A percentile compares a stretch with the other conserved stretches of the same genome.
phyloP scores from a whole-genome alignment of 2,329 filamentous ascomycete genomes.

The Colletotrichum sansevieriae region DNA sequence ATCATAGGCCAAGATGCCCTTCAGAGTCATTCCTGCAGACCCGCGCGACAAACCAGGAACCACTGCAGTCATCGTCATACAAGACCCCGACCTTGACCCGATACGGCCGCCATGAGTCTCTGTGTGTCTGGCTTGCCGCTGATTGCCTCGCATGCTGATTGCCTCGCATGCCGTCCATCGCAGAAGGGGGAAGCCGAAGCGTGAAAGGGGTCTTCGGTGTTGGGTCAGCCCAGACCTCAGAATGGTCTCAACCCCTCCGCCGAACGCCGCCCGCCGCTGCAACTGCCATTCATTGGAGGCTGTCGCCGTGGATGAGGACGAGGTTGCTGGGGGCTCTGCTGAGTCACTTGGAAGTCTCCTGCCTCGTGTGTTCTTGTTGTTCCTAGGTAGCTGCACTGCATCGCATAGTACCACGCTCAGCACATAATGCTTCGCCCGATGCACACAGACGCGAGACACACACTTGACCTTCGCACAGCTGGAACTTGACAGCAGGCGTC shows the following conservation, averaged over 20 bases:
- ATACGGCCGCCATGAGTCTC: neutral
- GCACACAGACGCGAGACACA: neutral
- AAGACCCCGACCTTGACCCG: conserved; percentile 1
- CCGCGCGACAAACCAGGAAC: neutral
- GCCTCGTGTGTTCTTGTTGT: neutral
- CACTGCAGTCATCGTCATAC: conserved; percentile 8
- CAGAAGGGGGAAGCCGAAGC: conserved; percentile 7
- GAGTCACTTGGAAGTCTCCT: neutral
- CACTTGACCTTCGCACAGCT: neutral
- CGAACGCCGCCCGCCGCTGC: neutral
- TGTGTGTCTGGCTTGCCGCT: conserved; percentile 4
- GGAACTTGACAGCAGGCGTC: conserved; percentile 14
- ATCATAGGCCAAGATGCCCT: neutral
- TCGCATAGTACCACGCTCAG: conserved; percentile 7
- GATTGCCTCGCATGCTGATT: conserved; percentile 16
- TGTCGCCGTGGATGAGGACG: neutral
- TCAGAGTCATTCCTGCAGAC: neutral
- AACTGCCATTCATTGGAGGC: conserved; percentile 6
- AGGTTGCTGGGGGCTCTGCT: neutral
- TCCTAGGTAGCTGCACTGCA: neutral
- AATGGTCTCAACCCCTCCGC: conserved; percentile 17
- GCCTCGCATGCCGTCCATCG: conserved; percentile 3
- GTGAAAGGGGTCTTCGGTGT: neutral
- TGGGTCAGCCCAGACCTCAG: conserved; percentile 18
- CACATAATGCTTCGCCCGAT: conserved; percentile 14